A percentile compares a stretch with the other conserved stretches of the same genome.
phyloP scores from a whole-genome alignment of 1,284 basidiomycete species.

The Cryptococcus sp. region DNA sequence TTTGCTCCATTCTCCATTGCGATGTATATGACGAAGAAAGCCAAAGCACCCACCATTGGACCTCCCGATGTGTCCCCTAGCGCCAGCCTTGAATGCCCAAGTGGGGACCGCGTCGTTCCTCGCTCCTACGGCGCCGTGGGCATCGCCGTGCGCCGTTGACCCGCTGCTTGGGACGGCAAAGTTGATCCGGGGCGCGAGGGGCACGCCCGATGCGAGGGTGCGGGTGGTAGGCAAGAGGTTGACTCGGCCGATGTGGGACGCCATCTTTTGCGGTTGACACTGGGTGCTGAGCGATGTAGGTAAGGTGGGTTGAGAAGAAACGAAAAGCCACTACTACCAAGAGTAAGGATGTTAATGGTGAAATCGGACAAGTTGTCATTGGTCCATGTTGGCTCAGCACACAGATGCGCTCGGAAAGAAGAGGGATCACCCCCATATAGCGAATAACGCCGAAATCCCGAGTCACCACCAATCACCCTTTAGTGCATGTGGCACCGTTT shows the following conservation, averaged over 20 bases:
- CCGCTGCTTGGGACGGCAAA: slow-evolving; percentile 73
- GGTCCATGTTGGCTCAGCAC: neutral
- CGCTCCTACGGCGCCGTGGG: slow-evolving; percentile 61
- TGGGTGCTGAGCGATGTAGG: neutral
- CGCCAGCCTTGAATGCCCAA: slow-evolving; percentile 61
- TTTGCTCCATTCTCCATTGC: too few relatives aligned
- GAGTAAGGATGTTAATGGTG: neutral
- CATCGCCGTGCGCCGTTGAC: slow-evolving; percentile 59
- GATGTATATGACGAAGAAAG: too few relatives aligned
- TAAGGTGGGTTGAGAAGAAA: neutral
- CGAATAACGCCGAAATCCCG: neutral
- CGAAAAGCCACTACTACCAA: neutral
- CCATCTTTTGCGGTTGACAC: slow-evolving; percentile 15
- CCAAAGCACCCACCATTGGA: slow-evolving; percentile 64
- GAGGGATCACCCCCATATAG: neutral
- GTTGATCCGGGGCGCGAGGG: slow-evolving; percentile 93
- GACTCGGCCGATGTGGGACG: slow-evolving; percentile 49
- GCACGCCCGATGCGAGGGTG: slow-evolving; percentile 79
- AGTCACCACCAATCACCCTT: neutral
- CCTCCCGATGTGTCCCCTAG: slow-evolving; percentile 58
- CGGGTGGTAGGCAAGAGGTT: slow-evolving; percentile 80
- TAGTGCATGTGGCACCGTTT: too few relatives aligned
- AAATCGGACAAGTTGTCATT: slow-evolving; percentile 1
- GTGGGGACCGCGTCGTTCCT: slow-evolving; percentile 66
- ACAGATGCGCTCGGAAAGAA: neutral